Conservation (phyloP, 768 basidiomycete species). For the Leucosporidium yakuticum region DNA sequence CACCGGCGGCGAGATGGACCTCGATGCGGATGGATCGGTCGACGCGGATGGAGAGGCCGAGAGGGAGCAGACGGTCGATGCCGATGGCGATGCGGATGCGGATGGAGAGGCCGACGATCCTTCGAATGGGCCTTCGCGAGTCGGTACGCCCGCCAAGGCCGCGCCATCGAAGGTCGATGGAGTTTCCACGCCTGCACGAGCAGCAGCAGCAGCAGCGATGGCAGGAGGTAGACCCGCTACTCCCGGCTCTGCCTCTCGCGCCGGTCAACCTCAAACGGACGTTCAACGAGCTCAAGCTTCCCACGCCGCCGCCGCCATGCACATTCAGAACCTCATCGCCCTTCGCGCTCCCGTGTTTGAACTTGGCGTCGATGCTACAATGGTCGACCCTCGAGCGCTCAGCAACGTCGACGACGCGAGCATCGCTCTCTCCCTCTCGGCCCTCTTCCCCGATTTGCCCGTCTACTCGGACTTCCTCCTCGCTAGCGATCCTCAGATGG, state of each 20-base stretch:
- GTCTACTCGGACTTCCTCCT: slow-evolving; percentile 44
- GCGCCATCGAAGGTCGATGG: neutral
- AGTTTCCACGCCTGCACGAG: neutral
- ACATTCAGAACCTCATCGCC: slow-evolving; percentile 24
- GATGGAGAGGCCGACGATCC: slow-evolving; percentile 32
- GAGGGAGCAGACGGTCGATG: no score
- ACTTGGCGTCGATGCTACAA: slow-evolving; percentile 16
- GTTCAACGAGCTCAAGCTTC: slow-evolving; percentile 1
- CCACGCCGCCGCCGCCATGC: slow-evolving; percentile 6
- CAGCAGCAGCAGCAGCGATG: slow-evolving; percentile 1
- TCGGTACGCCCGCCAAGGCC: neutral
- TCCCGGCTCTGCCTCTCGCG: no score
- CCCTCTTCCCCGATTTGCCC: slow-evolving; percentile 75
- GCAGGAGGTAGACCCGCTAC: neutral
- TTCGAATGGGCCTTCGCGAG: slow-evolving; percentile 4
- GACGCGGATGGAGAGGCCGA: slow-evolving; percentile 7
- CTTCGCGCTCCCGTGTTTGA: slow-evolving; percentile 36
- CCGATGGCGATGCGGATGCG: slow-evolving; percentile 1
- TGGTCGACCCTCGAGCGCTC: slow-evolving; percentile 24
- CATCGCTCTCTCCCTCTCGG: slow-evolving; percentile 45
- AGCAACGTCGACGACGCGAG: slow-evolving; percentile 14
- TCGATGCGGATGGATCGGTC: slow-evolving; percentile 45
- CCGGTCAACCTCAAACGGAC: neutral
- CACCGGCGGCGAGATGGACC: slow-evolving; percentile 33
- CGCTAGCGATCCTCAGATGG: slow-evolving; percentile 41